Percentiles rank a stretch among this genome's conserved stretches.
Evolutionary conservation across 495 filamentous ascomycete species (phyloP).

Genomic region (Bombardia bombarda): DNA sequence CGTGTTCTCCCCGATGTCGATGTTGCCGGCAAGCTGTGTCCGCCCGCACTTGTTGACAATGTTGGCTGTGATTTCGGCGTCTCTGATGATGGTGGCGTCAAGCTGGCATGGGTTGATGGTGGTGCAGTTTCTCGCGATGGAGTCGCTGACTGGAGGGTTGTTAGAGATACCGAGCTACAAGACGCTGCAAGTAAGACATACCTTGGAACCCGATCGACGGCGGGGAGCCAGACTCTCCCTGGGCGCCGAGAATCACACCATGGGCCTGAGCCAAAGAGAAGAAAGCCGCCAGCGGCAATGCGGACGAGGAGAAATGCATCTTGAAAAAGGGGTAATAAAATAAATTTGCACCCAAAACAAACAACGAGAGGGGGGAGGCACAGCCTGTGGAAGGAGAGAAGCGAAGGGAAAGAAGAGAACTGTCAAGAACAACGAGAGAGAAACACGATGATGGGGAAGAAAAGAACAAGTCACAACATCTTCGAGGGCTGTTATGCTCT

Average conservation of each 20-base stretch:
- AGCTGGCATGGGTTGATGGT: slow-evolving; percentile 45
- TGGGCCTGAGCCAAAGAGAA: slow-evolving; percentile 30
- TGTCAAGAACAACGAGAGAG: background rate
- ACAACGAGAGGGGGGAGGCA: slow-evolving; percentile 4
- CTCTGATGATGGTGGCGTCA: slow-evolving; percentile 45
- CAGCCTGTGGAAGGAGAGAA: slow-evolving; percentile 6
- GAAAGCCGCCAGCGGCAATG: slow-evolving; percentile 27
- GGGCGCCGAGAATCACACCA: slow-evolving; percentile 34
- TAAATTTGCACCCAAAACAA: background rate
- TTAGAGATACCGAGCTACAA: background rate
- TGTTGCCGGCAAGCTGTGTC: slow-evolving; percentile 43
- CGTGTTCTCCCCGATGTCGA: slow-evolving; percentile 46
- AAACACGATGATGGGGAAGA: background rate
- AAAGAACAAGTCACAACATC: background rate
- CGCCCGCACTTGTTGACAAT: slow-evolving; percentile 43
- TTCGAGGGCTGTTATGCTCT: background rate
- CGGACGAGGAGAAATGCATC: slow-evolving; percentile 1
- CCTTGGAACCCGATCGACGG: slow-evolving; percentile 36
- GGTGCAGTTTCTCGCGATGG: slow-evolving; percentile 40
- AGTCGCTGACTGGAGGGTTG: slow-evolving; percentile 22
- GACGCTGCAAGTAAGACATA: background rate
- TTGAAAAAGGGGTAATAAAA: background rate
- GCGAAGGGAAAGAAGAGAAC: slow-evolving; percentile 1
- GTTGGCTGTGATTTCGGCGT: slow-evolving; percentile 38
- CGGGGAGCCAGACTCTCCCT: slow-evolving; percentile 30